Evolutionary conservation across 371 early-diverging fungal species (phyloP).

Genomic region (Apophysomyces ossiformis): DNA sequence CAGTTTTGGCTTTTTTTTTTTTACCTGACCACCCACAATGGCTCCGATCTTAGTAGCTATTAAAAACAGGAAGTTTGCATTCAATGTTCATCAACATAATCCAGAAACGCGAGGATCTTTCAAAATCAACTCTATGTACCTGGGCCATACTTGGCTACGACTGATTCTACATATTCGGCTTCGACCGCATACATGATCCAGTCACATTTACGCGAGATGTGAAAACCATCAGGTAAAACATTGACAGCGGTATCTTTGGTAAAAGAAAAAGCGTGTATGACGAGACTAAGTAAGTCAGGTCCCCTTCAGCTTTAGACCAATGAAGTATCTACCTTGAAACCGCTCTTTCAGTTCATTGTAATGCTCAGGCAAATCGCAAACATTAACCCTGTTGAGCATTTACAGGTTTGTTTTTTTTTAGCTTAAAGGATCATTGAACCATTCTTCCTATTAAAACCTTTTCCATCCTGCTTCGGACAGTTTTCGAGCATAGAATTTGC

Average conservation of each 20-base stretch:
- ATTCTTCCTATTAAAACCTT: constrained; percentile 38
- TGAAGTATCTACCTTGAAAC: constrained; percentile 51
- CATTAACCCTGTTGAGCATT: constrained; percentile 62
- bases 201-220: constrained; percentile 84
- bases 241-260: constrained; percentile 59
- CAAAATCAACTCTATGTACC: constrained; percentile 43
- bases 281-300: background rate
- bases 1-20: constrained; percentile 4
- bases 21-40: constrained; percentile 80
- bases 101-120: no score
- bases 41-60: constrained; percentile 88
- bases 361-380: constrained; percentile 84
- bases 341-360: constrained; percentile 69
- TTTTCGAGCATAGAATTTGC: constrained; percentile 82
- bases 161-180: constrained; percentile 83
- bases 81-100: no score
- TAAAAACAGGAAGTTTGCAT: background rate
- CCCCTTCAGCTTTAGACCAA: background rate
- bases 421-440: no score
- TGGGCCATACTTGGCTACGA: constrained; percentile 85
- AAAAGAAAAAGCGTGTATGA: background rate
- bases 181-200: constrained; percentile 95
- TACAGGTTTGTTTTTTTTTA: background rate
- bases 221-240: constrained; percentile 82
- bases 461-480: constrained; percentile 83